Evolutionary conservation across 345 rosid genomes (phyloP), one percentile per base, ranked within the genome.

Genomic region (Lumnitzera littorea): DNA sequence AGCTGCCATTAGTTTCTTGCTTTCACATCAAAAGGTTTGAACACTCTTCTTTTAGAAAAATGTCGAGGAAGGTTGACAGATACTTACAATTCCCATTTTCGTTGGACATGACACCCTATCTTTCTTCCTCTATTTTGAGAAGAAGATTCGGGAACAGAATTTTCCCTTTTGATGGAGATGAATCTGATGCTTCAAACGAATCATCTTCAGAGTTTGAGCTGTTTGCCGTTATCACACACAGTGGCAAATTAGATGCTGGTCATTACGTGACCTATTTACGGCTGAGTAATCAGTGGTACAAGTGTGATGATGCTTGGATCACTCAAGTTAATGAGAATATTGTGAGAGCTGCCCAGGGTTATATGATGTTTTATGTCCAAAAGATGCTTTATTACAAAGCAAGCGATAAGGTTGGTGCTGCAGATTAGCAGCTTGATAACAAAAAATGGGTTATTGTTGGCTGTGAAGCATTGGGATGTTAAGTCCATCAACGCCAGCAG

Each of bases 311-410:
- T 75, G 80, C 86, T 17, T 81, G 89, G 89, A 69, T 84, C 67
- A 81, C 82, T 41, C 66, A 48, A 67, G 89, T 84, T 25, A 75
- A 81, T 57, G 89, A 84, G 70, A 81, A 72, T 60, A 69, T 71
- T 16, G 89, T 84, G 58, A 68, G 86, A 67, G 83, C 89, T 71
- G 81, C 89, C 24, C 84, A 84, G 68, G 89, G 86, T 13, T 81
- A 84, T 73, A 84, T 84, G 89, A 81, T 84, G 77, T 84, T 84
- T 67, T 84, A 84, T 63, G 89, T 84, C 27, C 86, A 81, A 72
- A 84, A 84, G 76, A 73, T 78, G 82, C 64, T 84, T 51, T 76
- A 72, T 31, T 84, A 80, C 67, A 78, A 62, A 70, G 80, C 78
- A 48, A 81, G 82, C 24, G 86, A 75, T 68, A 80, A 74, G 50